Percentiles rank a stretch among this genome's conserved stretches.
These are phyloP conservation scores for Claviceps fusiformis DNA, from an alignment of 2,329 filamentous ascomycete species.

Conservation along the genomic window DNA sequence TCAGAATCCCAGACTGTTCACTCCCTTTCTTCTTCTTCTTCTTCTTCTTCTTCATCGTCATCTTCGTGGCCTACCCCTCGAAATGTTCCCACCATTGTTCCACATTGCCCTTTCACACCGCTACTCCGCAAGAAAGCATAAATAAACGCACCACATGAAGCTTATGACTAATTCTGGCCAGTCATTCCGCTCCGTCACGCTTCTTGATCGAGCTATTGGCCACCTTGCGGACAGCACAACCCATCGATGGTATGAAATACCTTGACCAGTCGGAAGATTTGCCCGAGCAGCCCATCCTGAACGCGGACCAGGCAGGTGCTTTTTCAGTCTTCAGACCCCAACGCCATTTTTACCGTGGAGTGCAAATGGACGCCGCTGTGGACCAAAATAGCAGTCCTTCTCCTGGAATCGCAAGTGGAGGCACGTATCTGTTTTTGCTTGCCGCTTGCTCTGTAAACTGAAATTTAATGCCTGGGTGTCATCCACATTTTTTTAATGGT, in stretches of 20 bases:
- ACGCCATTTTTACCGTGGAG: not conserved
- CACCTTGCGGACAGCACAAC: not conserved
- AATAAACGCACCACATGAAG: not conserved
- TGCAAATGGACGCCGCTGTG: not conserved
- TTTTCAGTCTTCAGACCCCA: not conserved
- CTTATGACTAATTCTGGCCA: not conserved
- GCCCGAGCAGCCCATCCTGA: not conserved
- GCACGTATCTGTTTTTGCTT: not conserved
- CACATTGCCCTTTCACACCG: not conserved
- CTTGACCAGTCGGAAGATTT: conserved; percentile 1
- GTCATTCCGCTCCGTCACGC: not conserved
- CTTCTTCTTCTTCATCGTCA: not conserved
- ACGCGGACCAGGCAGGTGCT: not conserved
- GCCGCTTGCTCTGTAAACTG: not conserved
- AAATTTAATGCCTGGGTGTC: not conserved
- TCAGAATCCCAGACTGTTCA: not conserved
- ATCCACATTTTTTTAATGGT: not conserved
- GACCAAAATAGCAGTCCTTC: not conserved
- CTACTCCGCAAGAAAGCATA: not conserved
- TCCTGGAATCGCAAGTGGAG: not conserved
- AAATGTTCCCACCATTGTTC: not conserved
- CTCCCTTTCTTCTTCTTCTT: no score
- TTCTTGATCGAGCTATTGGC: not conserved
- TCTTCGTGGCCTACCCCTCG: no score
- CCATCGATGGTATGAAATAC: not conserved